Evolutionary conservation across 2,329 filamentous ascomycete genomes (phyloP), one percentile per base, ranked within the genome.

Genomic region (Salinomyces thailandicus): DNA sequence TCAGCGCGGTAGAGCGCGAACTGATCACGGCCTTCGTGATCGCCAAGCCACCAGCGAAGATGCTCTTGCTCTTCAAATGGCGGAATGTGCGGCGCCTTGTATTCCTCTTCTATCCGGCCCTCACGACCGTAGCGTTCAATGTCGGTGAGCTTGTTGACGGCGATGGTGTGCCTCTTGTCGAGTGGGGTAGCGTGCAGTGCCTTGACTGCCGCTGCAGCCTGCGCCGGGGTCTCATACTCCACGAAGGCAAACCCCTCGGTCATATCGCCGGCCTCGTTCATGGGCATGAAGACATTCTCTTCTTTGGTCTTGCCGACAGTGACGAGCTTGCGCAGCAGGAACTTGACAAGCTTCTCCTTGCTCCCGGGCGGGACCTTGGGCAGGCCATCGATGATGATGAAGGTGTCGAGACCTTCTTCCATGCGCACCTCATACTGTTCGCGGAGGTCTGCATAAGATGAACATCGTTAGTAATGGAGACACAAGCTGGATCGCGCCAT

Each of bases 141-240:
- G 60, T 98, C 91, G 54, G 87, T 95, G 54, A 98, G 74, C 68
- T 98, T 98, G 77, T 98, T 98, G 53, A 98, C 87, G 46, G 81
- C 75, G 52, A 98, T 77, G 35, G 77, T 94, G 72, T 98, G 87
- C 68, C 81, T 95, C 75, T 93, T 96, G 69, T 98, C 91, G 55
- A 98, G 81, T 30, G 89, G 76, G 5, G 82, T 79, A 54, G 77
- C 76, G 62, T 98, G 79, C 41, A 98, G 80, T 54, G 83, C 77
- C 62, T 93, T 87, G 52, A 87, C 85, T 38, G 89, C 91, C 36
- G 84, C 84, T 38, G 84, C 73, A 18, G 91, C 91, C 68, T 96
- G 87, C 57, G 81, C 85, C 39, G 91, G 73, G 9, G 86, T 86
- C 45, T 85, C 81, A 65, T 89, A 98, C 63, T 98, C 91, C 54